These are phyloP conservation scores for Rhizophora apiculata DNA, from an alignment of 345 rosid genomes.

Conservation along the genomic window DNA sequence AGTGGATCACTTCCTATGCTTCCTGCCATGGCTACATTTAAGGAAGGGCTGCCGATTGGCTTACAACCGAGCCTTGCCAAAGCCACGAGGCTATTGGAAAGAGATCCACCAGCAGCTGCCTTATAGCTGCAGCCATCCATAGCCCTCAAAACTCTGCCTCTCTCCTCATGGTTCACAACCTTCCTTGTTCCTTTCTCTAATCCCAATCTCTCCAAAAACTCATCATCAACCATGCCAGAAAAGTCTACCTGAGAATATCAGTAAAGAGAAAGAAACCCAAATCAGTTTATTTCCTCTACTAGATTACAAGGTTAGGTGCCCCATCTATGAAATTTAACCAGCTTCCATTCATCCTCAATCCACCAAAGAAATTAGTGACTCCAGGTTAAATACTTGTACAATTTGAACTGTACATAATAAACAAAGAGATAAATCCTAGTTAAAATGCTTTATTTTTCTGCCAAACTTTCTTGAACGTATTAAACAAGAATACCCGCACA, in stretches of 20 bases:
- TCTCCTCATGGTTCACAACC: constrained; percentile 90
- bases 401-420: too few species aligned
- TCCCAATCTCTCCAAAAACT: constrained; percentile 62
- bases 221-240: constrained; percentile 84
- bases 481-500: too few species aligned
- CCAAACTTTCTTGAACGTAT: too few species aligned
- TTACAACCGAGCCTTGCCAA: constrained; percentile 73
- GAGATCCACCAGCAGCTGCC: constrained; percentile 98
- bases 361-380: background rate
- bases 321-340: background rate
- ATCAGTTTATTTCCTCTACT: background rate
- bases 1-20: constrained; percentile 89
- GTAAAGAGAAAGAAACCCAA: constrained; percentile 2
- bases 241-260: constrained; percentile 68
- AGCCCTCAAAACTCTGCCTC: constrained; percentile 82
- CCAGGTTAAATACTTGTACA: too few species aligned
- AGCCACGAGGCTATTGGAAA: constrained; percentile 86
- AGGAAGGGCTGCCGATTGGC: constrained; percentile 52
- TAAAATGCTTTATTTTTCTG: too few species aligned
- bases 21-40: constrained; percentile 87
- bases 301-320: background rate
- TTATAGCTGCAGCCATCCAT: constrained; percentile 99
- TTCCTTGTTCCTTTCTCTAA: constrained; percentile 88
- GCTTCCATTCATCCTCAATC: background rate
- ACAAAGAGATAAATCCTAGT: too few species aligned